Evolutionary conservation across 495 filamentous ascomycete species (phyloP), one percentile per base, ranked within the genome.

Genomic region (Hypoxylon perforatum): DNA sequence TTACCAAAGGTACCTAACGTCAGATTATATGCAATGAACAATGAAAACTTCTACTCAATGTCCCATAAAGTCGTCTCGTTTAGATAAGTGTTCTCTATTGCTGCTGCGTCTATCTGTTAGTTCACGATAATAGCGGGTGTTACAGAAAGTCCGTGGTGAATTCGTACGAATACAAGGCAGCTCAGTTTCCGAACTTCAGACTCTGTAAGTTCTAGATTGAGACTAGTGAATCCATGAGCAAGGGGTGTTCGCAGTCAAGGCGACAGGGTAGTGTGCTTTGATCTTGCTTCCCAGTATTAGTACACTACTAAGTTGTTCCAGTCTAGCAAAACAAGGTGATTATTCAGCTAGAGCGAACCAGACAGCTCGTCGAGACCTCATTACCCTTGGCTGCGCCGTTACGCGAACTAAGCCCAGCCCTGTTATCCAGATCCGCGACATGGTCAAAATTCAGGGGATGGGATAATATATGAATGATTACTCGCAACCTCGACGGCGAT

Each of bases 161-260:
- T 39, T 45, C 39, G 47, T 44, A 41, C 17, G 46, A 63, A 38
- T 44, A 30, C 36, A 22, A 19, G 33, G 28, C 19, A 36, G 35
- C 25, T 38, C 47, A 38, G 47, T 53, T 57, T 52, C 28, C 38
- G 53, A 36, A n/a, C 33, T 11, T 38, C 22, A 42, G 7, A 35
- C 15, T 28, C 47, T 41, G 18, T 25, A 52, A 7, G 44, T 52
- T 49, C 47, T 58, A 58, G 61, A 47, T 47, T 36, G 41, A 33
- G 61, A 64, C 61, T 55, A 54, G 53, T 46, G 61, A 58, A 52
- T 53, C 61, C 61, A 58, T 58, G 61, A 18, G 28, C 30, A 42
- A 33, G 44, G 33, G 10, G 52, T 28, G 46, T 45, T 64, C 52
- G 53, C 39, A 42, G 54, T 46, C 47, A 57, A 28, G 39, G 30